phyloP scores from a whole-genome alignment of 2,329 filamentous ascomycete species.

The Didymella sp. region DNA sequence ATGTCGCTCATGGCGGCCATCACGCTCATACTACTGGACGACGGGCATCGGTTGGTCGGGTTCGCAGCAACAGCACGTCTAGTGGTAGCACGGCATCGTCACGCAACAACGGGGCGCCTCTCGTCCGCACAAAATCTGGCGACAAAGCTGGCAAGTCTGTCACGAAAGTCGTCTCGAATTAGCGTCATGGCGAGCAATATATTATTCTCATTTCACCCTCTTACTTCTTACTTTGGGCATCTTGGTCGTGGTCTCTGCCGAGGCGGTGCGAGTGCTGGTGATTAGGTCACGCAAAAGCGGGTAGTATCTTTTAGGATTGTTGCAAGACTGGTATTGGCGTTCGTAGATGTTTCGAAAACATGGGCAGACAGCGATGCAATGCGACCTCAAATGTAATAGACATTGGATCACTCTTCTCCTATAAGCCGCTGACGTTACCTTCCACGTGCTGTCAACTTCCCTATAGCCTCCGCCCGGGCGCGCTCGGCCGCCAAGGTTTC shows the following conservation, averaged over 20 bases:
- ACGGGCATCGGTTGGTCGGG: conserved; percentile 45
- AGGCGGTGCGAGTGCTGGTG: not conserved
- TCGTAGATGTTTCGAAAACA: not conserved
- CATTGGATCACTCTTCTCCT: not conserved
- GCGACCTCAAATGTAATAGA: conserved; percentile 4
- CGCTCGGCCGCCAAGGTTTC: conserved; percentile 5
- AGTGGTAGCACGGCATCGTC: conserved; percentile 47
- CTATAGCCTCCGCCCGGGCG: not conserved
- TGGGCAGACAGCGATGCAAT: conserved; percentile 3
- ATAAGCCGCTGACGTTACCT: not conserved
- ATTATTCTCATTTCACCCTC: conserved; percentile 14
- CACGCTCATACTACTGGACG: conserved; percentile 41
- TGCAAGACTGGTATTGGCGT: not conserved
- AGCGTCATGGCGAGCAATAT: conserved; percentile 22
- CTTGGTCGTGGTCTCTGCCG: not conserved
- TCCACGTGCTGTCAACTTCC: not conserved
- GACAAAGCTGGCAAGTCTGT: conserved; percentile 32
- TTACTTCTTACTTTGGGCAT: conserved; percentile 8
- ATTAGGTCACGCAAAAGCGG: conserved; percentile 5
- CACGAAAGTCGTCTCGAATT: conserved; percentile 35
- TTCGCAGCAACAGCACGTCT: conserved; percentile 51
- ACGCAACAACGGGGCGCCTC: conserved; percentile 35
- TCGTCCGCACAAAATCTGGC: conserved; percentile 40
- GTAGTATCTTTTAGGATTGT: not conserved
- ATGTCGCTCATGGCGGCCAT: conserved; percentile 47